Evolutionary conservation across 2,329 filamentous ascomycete species (phyloP).

Genomic region (Microcera coccophila): DNA sequence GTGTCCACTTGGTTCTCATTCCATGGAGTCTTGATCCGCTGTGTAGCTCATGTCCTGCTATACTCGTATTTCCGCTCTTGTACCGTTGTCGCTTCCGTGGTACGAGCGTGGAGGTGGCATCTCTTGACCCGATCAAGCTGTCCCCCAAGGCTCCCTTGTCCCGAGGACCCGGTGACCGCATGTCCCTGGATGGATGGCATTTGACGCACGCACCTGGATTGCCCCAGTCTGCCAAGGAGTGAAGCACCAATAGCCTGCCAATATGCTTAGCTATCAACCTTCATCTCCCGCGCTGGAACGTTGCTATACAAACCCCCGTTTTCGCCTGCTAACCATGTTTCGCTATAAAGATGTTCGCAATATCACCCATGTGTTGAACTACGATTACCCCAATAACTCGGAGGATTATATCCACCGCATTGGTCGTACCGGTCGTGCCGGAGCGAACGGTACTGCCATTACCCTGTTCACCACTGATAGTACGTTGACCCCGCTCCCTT

Average conservation of each 20-base stretch:
- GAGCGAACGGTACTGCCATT: constrained; percentile 91
- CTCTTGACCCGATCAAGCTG: constrained; percentile 74
- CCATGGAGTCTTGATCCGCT: constrained; percentile 76
- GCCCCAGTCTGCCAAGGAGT: constrained; percentile 56
- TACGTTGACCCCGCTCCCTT: constrained; percentile 52
- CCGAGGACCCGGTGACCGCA: constrained; percentile 55
- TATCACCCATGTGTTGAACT: constrained; percentile 99
- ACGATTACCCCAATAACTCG: constrained; percentile 99
- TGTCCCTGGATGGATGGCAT: constrained; percentile 49
- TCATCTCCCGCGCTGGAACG: constrained; percentile 54
- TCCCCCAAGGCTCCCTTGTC: constrained; percentile 56
- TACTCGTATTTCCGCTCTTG: constrained; percentile 74
- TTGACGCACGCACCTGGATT: constrained; percentile 55
- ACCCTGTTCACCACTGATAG: constrained; percentile 99
- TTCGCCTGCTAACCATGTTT: constrained; percentile 72
- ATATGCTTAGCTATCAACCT: constrained; percentile 47
- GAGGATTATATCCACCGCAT: constrained; percentile 98
- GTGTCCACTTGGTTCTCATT: constrained; percentile 77
- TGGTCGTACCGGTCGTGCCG: constrained; percentile 92
- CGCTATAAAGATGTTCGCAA: constrained; percentile 91
- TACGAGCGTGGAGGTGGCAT: constrained; percentile 77
- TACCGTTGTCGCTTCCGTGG: constrained; percentile 56
- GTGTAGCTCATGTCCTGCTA: constrained; percentile 52
- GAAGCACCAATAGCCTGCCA: constrained; percentile 46
- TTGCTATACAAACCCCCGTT: constrained; percentile 54